Percentiles rank a stretch among this genome's conserved stretches.
Evolutionary conservation across 2,329 filamentous ascomycete genomes (phyloP).

Genomic region (Trichoderma hamatum): DNA sequence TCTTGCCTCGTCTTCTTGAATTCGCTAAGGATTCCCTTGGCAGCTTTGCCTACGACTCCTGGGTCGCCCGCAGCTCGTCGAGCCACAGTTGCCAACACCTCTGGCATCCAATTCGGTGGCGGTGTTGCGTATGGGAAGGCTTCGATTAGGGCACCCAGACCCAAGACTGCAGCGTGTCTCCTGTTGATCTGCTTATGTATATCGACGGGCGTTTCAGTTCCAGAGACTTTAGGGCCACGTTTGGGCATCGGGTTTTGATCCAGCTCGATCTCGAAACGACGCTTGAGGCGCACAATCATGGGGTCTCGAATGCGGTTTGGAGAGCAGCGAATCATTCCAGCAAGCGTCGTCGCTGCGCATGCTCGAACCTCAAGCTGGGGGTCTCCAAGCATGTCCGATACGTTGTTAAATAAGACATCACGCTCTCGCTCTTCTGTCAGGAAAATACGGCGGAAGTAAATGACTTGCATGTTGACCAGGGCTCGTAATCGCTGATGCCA

Average conservation of each 20-base stretch:
- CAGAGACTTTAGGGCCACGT: slow-evolving; percentile 58
- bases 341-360: slow-evolving; percentile 87
- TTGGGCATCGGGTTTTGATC: slow-evolving; percentile 85
- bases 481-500: slow-evolving; percentile 97
- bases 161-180: slow-evolving; percentile 88
- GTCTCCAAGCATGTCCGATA: slow-evolving; percentile 94
- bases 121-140: slow-evolving; percentile 96
- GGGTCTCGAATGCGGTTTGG: slow-evolving; percentile 76
- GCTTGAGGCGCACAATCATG: slow-evolving; percentile 74
- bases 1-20: slow-evolving; percentile 99
- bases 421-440: slow-evolving; percentile 76
- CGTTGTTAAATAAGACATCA: slow-evolving; percentile 80
- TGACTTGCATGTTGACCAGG: slow-evolving; percentile 96
- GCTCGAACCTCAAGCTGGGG: slow-evolving; percentile 90
- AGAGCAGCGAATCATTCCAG: slow-evolving; percentile 97
- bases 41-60: slow-evolving; percentile 91
- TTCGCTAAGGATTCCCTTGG: slow-evolving; percentile 90
- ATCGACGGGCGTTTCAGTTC: slow-evolving; percentile 71
- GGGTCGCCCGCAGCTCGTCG: slow-evolving; percentile 84
- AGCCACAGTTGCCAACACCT: slow-evolving; percentile 83
- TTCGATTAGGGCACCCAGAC: slow-evolving; percentile 86
- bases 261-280: slow-evolving; percentile 78
- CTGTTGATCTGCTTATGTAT: slow-evolving; percentile 76
- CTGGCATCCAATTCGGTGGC: slow-evolving; percentile 91
- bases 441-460: slow-evolving; percentile 97